Base-by-base conservation (phyloP, 2,329 filamentous ascomycete genomes). In the Colletotrichum camelliae region DNA sequence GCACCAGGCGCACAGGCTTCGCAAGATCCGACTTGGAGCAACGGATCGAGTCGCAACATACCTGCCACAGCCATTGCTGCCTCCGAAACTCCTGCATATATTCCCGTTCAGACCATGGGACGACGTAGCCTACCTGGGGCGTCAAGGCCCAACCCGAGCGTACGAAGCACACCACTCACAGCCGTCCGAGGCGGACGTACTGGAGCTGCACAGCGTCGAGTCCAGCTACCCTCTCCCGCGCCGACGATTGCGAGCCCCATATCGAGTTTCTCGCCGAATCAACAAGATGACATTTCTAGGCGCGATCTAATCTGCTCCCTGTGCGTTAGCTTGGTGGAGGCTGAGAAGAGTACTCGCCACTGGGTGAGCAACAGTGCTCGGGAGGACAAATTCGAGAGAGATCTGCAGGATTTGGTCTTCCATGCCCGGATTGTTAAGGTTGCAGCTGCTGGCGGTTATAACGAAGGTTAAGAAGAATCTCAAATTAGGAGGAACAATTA, bases 401-500 rank as follows among this genome's bases (percentile, higher is more conserved):
- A 57, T 24, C 10, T 57, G 15, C 18, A 27, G 1, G 52, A 8
- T 27, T 24, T 15, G 9, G 15, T 27, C 2, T 57, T 57, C 27
- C 10, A 57, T 24, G 21, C 2, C n/a, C 21, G 52, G n/a, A 24
- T 57, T 15, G 52, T 7, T 0, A 57, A 57, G 52, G n/a, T 24
- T 57, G 52, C 13, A 13, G 21, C 52, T 16, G 18, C 13, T 6
- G 18, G 5, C 52, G 15, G 21, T 13, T 57, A 57, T 7, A 24
- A 5, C 13, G 52, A 8, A 27, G 52, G 52, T 16, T 57, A 24
- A 15, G 1, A 57, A 7, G 48, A 55, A 55, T 24, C 24, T 15
- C 1, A 12, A 12, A 21, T 55, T 1, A 9, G 48, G 48, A 0
- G 0, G 16, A n/a, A 0, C n/a, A 55, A n/a, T 55, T 55, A 4